These are phyloP conservation scores for Coffea eugenioides DNA, from an alignment of 257 asterid genomes.

Conservation along the genomic window DNA sequence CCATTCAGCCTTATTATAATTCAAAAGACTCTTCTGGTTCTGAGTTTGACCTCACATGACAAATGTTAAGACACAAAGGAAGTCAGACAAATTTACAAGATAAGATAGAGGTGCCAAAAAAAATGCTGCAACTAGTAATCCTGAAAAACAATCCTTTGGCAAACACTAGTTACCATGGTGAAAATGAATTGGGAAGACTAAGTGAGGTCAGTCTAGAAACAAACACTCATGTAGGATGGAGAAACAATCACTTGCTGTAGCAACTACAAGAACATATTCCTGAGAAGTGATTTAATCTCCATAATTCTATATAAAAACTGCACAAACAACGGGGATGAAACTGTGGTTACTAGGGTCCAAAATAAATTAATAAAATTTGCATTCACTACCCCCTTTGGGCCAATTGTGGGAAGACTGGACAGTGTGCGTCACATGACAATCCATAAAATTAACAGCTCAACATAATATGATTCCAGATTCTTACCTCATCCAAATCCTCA, in stretches of 20 bases:
- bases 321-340: background rate
- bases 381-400: background rate
- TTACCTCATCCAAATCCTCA: conserved; percentile 98
- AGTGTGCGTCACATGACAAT: background rate
- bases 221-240: no score
- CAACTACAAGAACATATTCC: no score
- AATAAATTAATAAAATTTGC: background rate
- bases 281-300: background rate
- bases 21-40: background rate
- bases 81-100: background rate
- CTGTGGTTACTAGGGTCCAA: background rate
- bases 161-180: background rate
- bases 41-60: background rate
- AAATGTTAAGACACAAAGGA: background rate
- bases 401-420: background rate
- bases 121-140: background rate
- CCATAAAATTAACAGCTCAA: background rate
- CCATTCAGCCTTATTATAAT: background rate
- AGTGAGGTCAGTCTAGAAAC: background rate
- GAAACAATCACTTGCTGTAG: background rate
- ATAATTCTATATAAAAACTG: background rate
- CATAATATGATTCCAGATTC: background rate
- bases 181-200: background rate
- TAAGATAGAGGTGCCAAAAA: no score
- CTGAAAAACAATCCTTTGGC: no score